phyloP scores from a whole-genome alignment of 2,329 filamentous ascomycete species.

The Mycosphaerella sp. region DNA sequence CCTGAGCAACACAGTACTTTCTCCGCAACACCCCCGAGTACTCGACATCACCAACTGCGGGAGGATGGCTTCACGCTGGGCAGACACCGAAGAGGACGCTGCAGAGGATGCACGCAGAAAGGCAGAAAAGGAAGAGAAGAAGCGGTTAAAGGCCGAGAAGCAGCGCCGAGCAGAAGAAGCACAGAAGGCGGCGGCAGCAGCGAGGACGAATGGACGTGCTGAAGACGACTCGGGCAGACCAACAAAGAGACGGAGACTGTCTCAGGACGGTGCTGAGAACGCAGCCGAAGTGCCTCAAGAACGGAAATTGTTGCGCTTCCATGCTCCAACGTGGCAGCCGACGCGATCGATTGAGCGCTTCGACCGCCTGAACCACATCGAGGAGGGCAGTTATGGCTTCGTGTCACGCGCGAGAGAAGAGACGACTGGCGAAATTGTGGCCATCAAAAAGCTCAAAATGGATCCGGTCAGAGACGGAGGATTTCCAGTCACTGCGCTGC shows the following conservation, averaged over 20 bases:
- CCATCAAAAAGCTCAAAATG: constrained; percentile 89
- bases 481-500: constrained; percentile 82
- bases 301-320: constrained; percentile 64
- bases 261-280: constrained; percentile 41
- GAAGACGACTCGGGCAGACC: constrained; percentile 37
- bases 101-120: constrained; percentile 66
- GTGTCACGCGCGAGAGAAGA: constrained; percentile 77
- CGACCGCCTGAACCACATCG: constrained; percentile 91
- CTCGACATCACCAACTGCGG: background rate
- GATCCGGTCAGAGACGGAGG: constrained; percentile 67
- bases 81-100: constrained; percentile 73
- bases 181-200: constrained; percentile 30
- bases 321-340: constrained; percentile 60
- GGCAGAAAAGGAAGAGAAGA: constrained; percentile 83
- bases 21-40: constrained; percentile 3
- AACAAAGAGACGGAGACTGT: constrained; percentile 57
- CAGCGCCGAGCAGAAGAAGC: constrained; percentile 59
- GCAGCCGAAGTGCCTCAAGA: constrained; percentile 34
- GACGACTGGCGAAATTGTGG: constrained; percentile 71
- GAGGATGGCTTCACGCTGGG: constrained; percentile 67
- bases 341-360: constrained; percentile 80
- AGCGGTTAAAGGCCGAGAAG: constrained; percentile 74
- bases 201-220: constrained; percentile 23
- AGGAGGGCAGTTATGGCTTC: constrained; percentile 94
- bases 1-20: background rate